phyloP scores from a whole-genome alignment of 495 filamentous ascomycete genomes.

The Neurospora sp. region DNA sequence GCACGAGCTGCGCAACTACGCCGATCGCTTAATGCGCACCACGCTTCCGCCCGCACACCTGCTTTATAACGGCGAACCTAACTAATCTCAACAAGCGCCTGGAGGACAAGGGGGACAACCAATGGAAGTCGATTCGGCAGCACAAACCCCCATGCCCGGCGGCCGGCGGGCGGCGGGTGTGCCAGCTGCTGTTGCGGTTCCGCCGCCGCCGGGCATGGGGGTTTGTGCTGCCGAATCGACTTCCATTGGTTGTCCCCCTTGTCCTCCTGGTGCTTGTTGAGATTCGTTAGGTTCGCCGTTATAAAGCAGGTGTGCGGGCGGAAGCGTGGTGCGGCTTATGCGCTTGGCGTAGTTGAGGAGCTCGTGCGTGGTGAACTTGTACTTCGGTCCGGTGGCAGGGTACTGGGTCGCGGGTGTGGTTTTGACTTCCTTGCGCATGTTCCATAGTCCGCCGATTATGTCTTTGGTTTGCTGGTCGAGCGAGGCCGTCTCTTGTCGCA shows the following conservation, averaged over 20 bases:
- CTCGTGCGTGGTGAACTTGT: conserved; percentile 50
- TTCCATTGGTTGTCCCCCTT: background rate
- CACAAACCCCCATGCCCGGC: too few species aligned
- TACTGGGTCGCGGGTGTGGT: conserved; percentile 44
- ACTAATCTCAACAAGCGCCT: too few species aligned
- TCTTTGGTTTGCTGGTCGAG: conserved; percentile 54
- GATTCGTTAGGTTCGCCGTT: background rate
- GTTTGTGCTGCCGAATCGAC: conserved; percentile 9
- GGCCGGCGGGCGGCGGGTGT: conserved; percentile 3
- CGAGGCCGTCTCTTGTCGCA: conserved; percentile 47
- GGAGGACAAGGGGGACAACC: too few species aligned
- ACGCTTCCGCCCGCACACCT: too few species aligned
- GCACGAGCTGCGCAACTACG: too few species aligned
- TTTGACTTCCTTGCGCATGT: conserved; percentile 56
- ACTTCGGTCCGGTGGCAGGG: conserved; percentile 25
- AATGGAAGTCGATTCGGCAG: too few species aligned
- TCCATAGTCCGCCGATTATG: conserved; percentile 49
- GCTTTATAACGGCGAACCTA: too few species aligned
- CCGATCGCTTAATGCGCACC: too few species aligned
- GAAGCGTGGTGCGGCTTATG: conserved; percentile 63
- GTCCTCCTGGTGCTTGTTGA: background rate
- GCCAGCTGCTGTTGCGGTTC: conserved; percentile 12
- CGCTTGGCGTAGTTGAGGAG: conserved; percentile 62
- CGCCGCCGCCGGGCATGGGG: conserved; percentile 3
- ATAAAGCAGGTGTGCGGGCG: conserved; percentile 40